Conservation (phyloP, 2,329 filamentous ascomycete species). For the Botrytis paeoniae region DNA sequence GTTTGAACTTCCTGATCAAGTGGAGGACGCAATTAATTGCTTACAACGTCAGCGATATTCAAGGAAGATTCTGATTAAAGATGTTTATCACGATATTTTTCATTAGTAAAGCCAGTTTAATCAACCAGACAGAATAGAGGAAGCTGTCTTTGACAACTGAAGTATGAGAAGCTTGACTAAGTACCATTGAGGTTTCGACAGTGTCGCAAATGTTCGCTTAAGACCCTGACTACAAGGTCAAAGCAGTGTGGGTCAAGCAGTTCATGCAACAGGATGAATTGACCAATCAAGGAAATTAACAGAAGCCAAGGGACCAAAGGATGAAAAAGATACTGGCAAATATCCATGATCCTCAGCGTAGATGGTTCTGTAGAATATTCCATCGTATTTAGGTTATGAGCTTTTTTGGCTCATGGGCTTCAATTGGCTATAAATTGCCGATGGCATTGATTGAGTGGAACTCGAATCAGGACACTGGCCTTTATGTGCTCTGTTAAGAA, state of each 20-base stretch:
- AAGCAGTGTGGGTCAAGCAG: constrained; percentile 22
- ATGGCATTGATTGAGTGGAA: background rate
- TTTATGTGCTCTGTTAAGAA: background rate
- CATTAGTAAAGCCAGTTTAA: background rate
- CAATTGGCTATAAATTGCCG: background rate
- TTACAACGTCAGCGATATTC: background rate
- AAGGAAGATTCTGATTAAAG: background rate
- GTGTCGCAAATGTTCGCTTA: constrained; percentile 37
- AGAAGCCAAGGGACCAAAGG: background rate
- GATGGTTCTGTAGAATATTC: constrained; percentile 16
- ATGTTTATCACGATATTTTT: background rate
- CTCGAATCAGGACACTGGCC: background rate
- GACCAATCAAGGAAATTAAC: background rate
- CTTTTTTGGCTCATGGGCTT: background rate
- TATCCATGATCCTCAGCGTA: constrained; percentile 7
- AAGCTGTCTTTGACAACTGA: constrained; percentile 21
- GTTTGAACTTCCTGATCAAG: background rate
- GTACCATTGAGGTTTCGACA: constrained; percentile 34
- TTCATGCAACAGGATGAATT: constrained; percentile 25
- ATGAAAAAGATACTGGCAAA: background rate
- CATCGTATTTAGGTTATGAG: background rate
- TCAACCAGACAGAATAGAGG: constrained; percentile 12
- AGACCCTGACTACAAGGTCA: constrained; percentile 10
- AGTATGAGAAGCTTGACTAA: constrained; percentile 30
- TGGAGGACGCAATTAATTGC: constrained; percentile 12